Evolutionary conservation across 805 yeast genomes (phyloP), one percentile per base, ranked within the genome.

Genomic region (Barnettozyma sucrosica): DNA sequence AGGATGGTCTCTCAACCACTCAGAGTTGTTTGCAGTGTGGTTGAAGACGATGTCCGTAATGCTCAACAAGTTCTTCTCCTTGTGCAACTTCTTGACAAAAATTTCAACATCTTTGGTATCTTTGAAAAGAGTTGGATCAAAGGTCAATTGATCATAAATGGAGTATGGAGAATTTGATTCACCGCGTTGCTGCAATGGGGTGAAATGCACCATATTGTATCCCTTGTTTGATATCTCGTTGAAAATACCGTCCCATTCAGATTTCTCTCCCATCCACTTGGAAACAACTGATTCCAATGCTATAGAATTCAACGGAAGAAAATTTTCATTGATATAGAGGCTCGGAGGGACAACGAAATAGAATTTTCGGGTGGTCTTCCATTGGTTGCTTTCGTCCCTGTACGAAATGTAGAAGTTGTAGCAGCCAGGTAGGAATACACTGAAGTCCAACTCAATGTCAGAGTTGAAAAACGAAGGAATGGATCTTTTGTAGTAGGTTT

Each of bases 191-290:
- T 92, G 97, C 55, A 92, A 71, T 0, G 99, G 99, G 6, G 97
- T 90, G 64, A 92, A 92, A 69, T 92, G 99, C 39, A 93, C 72
- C 97, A 92, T 88, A 65, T 93, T 93, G 70, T 92, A 92, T 19
- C 93, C 90, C 65, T 93, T 93, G 8, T 67, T 62, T 14, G 82
- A 67, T 40, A 92, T 76, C 41, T 76, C 76, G 1, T 64, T 62
- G 49, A 92, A 85, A 48, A 85, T 69, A 1, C 66, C 62, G 48
- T 79, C 78, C 98, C 98, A 92, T 13, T 77, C 65, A 2, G 64
- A 62, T 43, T 65, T 65, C 2, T 79, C 75, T 2, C 97, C 97
- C 68, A 90, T 78, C 92, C 97, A 89, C 68, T 92, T 92, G 36
- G 97, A 87, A 4, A 92, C 79, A 36, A 93, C 81, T 1, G 96